A percentile compares a stretch with the other conserved stretches of the same genome.
Evolutionary conservation across 2,329 filamentous ascomycete species (phyloP).

Genomic region (Stagonosporopsis chrysanthemi): DNA sequence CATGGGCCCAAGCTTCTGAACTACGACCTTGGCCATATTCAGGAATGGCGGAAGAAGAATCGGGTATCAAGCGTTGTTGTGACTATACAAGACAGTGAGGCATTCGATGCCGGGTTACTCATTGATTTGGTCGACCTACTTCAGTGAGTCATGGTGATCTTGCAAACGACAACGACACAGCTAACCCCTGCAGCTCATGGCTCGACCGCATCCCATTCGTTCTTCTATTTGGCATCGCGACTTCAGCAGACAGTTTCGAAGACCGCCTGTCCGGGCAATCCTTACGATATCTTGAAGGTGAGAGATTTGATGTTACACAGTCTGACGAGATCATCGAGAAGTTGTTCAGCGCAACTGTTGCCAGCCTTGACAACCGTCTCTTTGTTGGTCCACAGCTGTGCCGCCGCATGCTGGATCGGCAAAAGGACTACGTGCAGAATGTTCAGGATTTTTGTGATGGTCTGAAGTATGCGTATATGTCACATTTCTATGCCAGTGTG

Average conservation of each 20-base stretch:
- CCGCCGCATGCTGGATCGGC: slow-evolving; percentile 71
- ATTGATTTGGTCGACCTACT: slow-evolving; percentile 75
- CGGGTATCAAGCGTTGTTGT: slow-evolving; percentile 69
- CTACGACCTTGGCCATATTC: slow-evolving; percentile 78
- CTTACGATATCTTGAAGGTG: slow-evolving; percentile 71
- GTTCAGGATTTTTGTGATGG: slow-evolving; percentile 75
- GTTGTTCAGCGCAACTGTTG: slow-evolving; percentile 72
- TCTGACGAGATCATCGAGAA: slow-evolving; percentile 75
- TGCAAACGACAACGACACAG: background rate
- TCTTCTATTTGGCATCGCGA: slow-evolving; percentile 80
- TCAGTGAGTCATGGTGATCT: slow-evolving; percentile 58
- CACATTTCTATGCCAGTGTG: slow-evolving; percentile 81
- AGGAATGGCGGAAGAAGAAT: slow-evolving; percentile 64
- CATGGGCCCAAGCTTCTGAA: slow-evolving; percentile 73
- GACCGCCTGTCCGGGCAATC: slow-evolving; percentile 74
- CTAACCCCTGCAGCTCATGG: slow-evolving; percentile 64
- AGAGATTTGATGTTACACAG: slow-evolving; percentile 79
- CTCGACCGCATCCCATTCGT: slow-evolving; percentile 78
- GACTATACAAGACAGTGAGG: slow-evolving; percentile 82
- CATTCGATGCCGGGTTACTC: slow-evolving; percentile 76
- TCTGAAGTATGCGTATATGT: slow-evolving; percentile 83
- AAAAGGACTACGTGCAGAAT: slow-evolving; percentile 79
- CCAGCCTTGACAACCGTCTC: slow-evolving; percentile 63
- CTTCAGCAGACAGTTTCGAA: slow-evolving; percentile 80
- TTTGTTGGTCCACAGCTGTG: slow-evolving; percentile 71